phyloP scores from a whole-genome alignment of 2,329 filamentous ascomycete species.

The Cucurbitaria berberidis region DNA sequence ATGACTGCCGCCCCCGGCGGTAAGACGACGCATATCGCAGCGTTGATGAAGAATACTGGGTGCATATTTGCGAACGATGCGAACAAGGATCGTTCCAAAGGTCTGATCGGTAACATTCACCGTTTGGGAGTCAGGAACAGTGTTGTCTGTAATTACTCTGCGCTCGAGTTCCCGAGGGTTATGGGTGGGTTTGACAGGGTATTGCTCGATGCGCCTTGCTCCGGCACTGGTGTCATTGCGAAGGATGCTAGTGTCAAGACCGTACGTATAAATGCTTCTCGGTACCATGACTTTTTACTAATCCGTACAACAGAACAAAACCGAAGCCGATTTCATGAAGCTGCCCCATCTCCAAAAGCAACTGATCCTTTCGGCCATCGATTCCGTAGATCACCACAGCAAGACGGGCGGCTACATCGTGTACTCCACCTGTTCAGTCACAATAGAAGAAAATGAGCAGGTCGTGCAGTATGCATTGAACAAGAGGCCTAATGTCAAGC shows the following conservation, averaged over 20 bases:
- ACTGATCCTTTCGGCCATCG: slow-evolving; percentile 88
- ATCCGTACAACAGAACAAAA: slow-evolving; percentile 70
- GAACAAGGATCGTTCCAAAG: slow-evolving; percentile 91
- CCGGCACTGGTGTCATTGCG: slow-evolving; percentile 94
- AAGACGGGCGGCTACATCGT: slow-evolving; percentile 95
- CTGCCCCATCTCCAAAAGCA: slow-evolving; percentile 96
- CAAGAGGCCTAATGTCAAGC: slow-evolving; percentile 89
- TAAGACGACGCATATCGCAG: slow-evolving; percentile 96
- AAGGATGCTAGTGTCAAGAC: slow-evolving; percentile 98
- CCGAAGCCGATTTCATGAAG: slow-evolving; percentile 89
- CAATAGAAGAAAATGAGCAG: slow-evolving; percentile 90
- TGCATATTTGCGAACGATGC: slow-evolving; percentile 96
- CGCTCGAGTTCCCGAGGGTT: slow-evolving; percentile 89
- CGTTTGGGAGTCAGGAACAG: slow-evolving; percentile 92
- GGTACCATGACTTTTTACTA: not conserved
- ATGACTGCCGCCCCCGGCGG: slow-evolving; percentile 95
- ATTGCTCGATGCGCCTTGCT: slow-evolving; percentile 92
- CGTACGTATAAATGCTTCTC: not conserved
- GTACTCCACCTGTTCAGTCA: slow-evolving; percentile 96
- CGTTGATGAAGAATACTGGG: slow-evolving; percentile 96
- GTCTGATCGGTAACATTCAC: slow-evolving; percentile 95
- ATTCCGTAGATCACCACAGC: slow-evolving; percentile 88
- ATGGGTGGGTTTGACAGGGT: slow-evolving; percentile 97
- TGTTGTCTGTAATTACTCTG: slow-evolving; percentile 94
- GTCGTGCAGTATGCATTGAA: slow-evolving; percentile 92